Conservation (phyloP, 2,329 filamentous ascomycete species). For the Claviceps sp. region DNA sequence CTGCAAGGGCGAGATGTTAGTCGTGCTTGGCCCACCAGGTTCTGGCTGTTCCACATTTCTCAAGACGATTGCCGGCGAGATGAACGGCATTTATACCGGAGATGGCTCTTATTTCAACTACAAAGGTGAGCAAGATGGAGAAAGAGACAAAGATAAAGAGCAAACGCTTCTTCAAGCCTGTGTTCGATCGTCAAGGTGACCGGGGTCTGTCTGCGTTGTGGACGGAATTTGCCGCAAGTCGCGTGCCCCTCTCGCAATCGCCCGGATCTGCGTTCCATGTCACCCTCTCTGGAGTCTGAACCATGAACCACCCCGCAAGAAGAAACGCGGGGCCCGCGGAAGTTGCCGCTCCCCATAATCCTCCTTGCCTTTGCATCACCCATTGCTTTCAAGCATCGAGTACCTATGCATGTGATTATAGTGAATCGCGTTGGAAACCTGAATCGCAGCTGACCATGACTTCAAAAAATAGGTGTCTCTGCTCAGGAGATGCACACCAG, state of each 20-base stretch:
- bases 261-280: slow-evolving; percentile 3
- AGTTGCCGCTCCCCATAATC: slow-evolving; percentile 1
- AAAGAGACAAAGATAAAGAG: not conserved
- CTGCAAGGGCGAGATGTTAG: slow-evolving; percentile 59
- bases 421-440: no score
- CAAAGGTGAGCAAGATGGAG: slow-evolving; percentile 39
- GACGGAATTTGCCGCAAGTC: slow-evolving; percentile 5
- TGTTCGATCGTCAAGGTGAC: not conserved
- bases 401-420: no score
- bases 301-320: not conserved
- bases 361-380: not conserved
- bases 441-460: slow-evolving; percentile 5
- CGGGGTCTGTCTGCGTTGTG: not conserved
- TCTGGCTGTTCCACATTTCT: slow-evolving; percentile 74
- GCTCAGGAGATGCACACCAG: slow-evolving; percentile 62
- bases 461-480: slow-evolving; percentile 35
- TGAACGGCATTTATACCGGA: slow-evolving; percentile 64
- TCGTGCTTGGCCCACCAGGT: slow-evolving; percentile 59
- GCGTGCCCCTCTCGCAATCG: not conserved
- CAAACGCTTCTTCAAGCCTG: not conserved
- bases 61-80: slow-evolving; percentile 74
- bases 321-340: slow-evolving; percentile 5
- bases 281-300: not conserved
- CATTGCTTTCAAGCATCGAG: no score
- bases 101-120: slow-evolving; percentile 67